Base-by-base conservation (phyloP, 2,329 filamentous ascomycete genomes). In the Zymoseptoria brevis region DNA sequence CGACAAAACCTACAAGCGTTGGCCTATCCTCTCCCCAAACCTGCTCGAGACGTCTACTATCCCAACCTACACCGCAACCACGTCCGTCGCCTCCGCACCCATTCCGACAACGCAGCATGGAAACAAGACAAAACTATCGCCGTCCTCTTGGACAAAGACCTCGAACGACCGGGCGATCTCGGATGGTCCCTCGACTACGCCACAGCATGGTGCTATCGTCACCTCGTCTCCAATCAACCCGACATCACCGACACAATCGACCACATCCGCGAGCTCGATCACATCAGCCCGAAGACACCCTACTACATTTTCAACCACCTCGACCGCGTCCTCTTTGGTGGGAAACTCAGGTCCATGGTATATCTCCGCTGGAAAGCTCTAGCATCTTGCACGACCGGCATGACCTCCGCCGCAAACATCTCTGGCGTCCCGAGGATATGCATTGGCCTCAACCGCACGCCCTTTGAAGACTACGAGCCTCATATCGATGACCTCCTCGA, bases 131-230 rank as follows among this genome's bases (percentile, higher is more conserved):
- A 29, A 9, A 41, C 6, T 22, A 35, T 61, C 9, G 41, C 53
- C 19, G 57, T 54, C 11, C 60, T 70, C n/a, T 54, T 59, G 5
- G 65, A 70, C 57, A 63, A 61, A 52, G 61, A 49, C 6, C 53
- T 68, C 24, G 64, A 65, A 35, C 60, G 58, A 11, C 53, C 62
- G 24, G 69, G 71, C 35, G 69, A 72, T 56, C 62, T 75, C 6
- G 72, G 70, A 4, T 77, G 75, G 75, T 73, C 69, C 19, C 69
- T 75, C 16, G 74, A 76, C 29, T 77, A 74, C 64, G 75, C 75
- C 13, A 75, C 74, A 4, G 75, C 75, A 22, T 75, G 72, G 65
- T 57, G 73, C 26, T 71, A 75, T 56, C 66, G 72, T 35, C 67
- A 71, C 30, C 61, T 77, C 8, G 64, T 61, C 45, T 59, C 58